Percentiles rank a stretch among this genome's conserved stretches.
phyloP scores from a whole-genome alignment of 208 protist genomes.

The Leptomonas seymouri region DNA sequence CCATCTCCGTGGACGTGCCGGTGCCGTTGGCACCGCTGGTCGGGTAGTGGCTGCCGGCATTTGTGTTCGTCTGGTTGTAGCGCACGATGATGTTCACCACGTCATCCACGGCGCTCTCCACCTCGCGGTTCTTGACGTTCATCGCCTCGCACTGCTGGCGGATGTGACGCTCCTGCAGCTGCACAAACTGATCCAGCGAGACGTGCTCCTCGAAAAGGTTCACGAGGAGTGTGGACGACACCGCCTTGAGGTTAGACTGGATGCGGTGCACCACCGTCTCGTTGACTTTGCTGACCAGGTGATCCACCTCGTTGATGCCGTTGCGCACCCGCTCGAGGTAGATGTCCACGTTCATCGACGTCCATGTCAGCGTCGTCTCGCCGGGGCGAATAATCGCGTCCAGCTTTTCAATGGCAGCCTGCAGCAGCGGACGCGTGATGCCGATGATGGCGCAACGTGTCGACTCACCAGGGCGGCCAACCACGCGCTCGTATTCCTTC shows the following conservation, averaged over 20 bases:
- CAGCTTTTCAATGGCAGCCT: slow-evolving; percentile 91
- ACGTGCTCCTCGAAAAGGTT: slow-evolving; percentile 89
- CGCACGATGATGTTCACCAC: slow-evolving; percentile 79
- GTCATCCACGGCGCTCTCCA: slow-evolving; percentile 92
- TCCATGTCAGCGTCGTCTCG: slow-evolving; percentile 95
- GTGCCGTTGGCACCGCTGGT: slow-evolving; percentile 52
- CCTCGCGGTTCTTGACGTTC: slow-evolving; percentile 94
- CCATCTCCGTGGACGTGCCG: slow-evolving; percentile 72
- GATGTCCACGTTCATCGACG: slow-evolving; percentile 96
- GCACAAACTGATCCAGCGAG: slow-evolving; percentile 93
- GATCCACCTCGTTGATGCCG: slow-evolving; percentile 75
- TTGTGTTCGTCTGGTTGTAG: slow-evolving; percentile 28
- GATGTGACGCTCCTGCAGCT: slow-evolving; percentile 88
- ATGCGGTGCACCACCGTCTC: slow-evolving; percentile 94
- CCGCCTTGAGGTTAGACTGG: slow-evolving; percentile 91
- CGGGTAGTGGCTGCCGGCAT: slow-evolving; percentile 16
- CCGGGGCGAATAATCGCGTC: slow-evolving; percentile 81
- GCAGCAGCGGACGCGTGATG: slow-evolving; percentile 88
- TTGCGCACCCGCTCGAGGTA: slow-evolving; percentile 91
- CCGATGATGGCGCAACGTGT: slow-evolving; percentile 67
- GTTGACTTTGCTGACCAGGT: slow-evolving; percentile 90
- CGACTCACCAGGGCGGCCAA: slow-evolving; percentile 32
- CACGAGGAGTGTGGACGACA: slow-evolving; percentile 83
- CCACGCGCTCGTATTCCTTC: slow-evolving; percentile 71
- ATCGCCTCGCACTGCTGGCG: slow-evolving; percentile 92